A percentile compares a stretch with the other conserved stretches of the same genome.
phyloP scores from a whole-genome alignment of 1,284 basidiomycete species.

The Boletus calvinii region DNA sequence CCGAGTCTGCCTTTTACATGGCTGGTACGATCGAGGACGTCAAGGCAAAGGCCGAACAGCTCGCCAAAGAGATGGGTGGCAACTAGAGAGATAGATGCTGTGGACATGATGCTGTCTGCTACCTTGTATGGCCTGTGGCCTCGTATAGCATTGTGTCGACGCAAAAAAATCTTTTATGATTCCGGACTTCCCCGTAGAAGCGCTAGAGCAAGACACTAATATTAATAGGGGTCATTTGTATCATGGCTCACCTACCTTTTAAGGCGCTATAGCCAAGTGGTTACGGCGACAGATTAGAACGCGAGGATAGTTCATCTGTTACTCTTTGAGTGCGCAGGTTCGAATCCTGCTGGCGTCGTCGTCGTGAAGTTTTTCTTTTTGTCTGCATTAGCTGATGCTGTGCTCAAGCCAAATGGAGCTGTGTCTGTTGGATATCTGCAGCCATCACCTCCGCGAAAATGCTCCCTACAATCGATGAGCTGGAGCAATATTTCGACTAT shows the following conservation, averaged over 20 bases:
- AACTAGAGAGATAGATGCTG: slow-evolving; percentile 44
- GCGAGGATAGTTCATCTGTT: slow-evolving; percentile 19
- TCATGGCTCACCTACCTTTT: not conserved
- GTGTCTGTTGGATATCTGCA: not conserved
- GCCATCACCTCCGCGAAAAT: slow-evolving; percentile 17
- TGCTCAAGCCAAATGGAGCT: slow-evolving; percentile 5
- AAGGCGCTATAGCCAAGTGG: slow-evolving; percentile 52
- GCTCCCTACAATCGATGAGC: slow-evolving; percentile 55
- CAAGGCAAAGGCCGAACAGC: slow-evolving; percentile 93
- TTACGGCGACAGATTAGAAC: slow-evolving; percentile 53
- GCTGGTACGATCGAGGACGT: slow-evolving; percentile 93
- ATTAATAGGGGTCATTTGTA: not conserved
- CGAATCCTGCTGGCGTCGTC: slow-evolving; percentile 39
- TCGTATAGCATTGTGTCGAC: slow-evolving; percentile 13
- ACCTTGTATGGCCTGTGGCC: not conserved
- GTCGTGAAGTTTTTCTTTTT: not conserved
- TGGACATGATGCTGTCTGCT: slow-evolving; percentile 11
- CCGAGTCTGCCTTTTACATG: slow-evolving; percentile 96
- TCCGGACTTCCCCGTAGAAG: not conserved
- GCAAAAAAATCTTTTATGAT: slow-evolving; percentile 10
- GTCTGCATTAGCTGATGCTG: slow-evolving; percentile 20
- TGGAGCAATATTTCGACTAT: slow-evolving; percentile 68
- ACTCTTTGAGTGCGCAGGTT: slow-evolving; percentile 42
- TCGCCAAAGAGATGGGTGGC: slow-evolving; percentile 85
- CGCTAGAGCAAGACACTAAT: not conserved